Base-by-base conservation (phyloP, 257 asterid genomes). In the Paraleonurus japonicus region DNA sequence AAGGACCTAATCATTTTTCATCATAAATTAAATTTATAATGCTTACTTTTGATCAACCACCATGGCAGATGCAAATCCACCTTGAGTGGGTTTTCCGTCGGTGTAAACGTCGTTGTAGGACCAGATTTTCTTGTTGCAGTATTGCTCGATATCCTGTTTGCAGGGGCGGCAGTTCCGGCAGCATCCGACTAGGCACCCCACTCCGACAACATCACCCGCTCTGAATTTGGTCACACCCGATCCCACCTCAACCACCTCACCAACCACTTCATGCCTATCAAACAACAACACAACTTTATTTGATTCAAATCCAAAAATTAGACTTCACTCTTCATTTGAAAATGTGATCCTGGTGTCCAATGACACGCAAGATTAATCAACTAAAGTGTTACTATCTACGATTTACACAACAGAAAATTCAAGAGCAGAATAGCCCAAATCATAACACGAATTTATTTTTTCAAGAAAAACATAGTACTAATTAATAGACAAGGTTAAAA, bases 81-180 rank as follows among this genome's bases (percentile, higher is more conserved):
- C 98, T 61, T 94, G 97, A 20, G 97, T 89, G 15, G 98, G 88
- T 3, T 81, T 83, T 4, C 98, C 97, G 70, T 94, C 97, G 15
- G 90, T 82, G 59, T 91, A 91, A 15, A 91, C 93, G 71, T 94
- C 98, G 74, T 94, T 94, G 81, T 85, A 94, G 5, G 97, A 79
- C 98, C 98, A 94, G 16, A 94, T 91, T 78, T 90, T 94, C 86
- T 94, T 94, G 82, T 43, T 84, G 88, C 98, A 94, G 72, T 94
- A 94, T 32, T 94, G 98, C 81, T 94, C 98, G 9, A 89, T 90
- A 5, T 89, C 95, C 0, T 84, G 30, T 1, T 83, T 64, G 87
- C 98, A 94, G 1, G 90, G 83, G 1, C 86, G 84, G 67, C 98
- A 94, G 37, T 45, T 78, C 7, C 85, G 65, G 60, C 98, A 94